Evolutionary conservation across 352 stramenopile genomes (phyloP), one percentile per base, ranked within the genome.

Genomic region (Phytophthora ramorum): DNA sequence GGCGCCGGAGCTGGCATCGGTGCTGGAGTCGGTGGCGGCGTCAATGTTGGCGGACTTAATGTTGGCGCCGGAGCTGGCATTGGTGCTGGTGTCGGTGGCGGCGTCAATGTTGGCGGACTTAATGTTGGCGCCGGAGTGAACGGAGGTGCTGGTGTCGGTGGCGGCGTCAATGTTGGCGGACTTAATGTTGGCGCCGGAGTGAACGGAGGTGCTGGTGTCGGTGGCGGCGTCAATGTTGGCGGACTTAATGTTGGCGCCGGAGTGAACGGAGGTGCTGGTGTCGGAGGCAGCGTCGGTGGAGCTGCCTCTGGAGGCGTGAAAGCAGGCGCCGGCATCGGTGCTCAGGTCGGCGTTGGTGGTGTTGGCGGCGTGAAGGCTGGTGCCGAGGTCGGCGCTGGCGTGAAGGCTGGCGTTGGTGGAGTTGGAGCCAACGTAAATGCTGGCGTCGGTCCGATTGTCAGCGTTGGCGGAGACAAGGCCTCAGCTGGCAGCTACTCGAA

Each of bases 311-410:
- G 38, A 44, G 38, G 38, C 2, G 46, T 52, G 13, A 52, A 52
- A 12, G 26, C 26, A 10, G 46, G 26, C 19, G 46, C 16, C 7
- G 46, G 5, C 12, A 24, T 37, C 19, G 46, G 46, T 22, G 46
- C 22, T 4, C 26, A 19, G 10, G 19, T 52, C 14, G 46, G 26
- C 14, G 26, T 10, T 22, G n/a, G 6, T 17, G 47, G 30, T 30
- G 47, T 55, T 13, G n/a, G n/a, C n/a, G n/a, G n/a, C n/a, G n/a
- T 35, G 30, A 55, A 55, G 47, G 28, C 30, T 3, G 46, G 46
- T 24, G 46, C 46, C 6, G 19, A 35, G 20, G 32, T 56, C 20
- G 48, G 48, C 1, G 19, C 48, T 19, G 22, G 37, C 24, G 46
- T 52, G 13, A 26, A 5, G 13, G 16, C 13, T 35, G 26, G 24